Base-by-base conservation (phyloP, 2,329 filamentous ascomycete species). In the Diaporthe sp. region DNA sequence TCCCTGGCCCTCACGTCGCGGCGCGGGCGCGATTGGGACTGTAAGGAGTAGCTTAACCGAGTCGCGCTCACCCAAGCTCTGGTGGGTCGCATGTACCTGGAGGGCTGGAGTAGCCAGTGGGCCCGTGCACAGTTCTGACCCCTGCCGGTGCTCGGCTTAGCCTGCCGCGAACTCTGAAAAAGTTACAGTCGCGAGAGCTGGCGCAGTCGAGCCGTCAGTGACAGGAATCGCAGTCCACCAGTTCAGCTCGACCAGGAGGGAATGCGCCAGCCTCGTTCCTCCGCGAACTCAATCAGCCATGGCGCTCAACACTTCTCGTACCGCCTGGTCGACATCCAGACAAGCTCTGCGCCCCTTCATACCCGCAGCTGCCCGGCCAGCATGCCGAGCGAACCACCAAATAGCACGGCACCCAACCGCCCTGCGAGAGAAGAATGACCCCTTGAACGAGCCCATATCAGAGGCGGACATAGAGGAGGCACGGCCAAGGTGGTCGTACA, bases 401-500 rank as follows among this genome's bases (percentile, higher is more conserved):
- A 51, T 77, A 28, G 73, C 73, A 15, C 69, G 75, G 22, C 51
- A 75, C 31, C 73, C 69, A 12, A 75, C 73, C 4, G 55, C 75
- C 10, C 75, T 77, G 8, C 53, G 62, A 5, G 75, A 77, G 51
- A 72, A 57, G 28, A 25, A 77, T 65, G 75, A 77, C 34, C 75
- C 69, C 17, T 59, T 77, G 55, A 77, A 77, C 62, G 70, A 77
- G 73, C 73, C 75, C 42, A 53, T 73, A 42, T 65, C 69, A 9
- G 75, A 77, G 4, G 62, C 39, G 19, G 75, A 77, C 44, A 57
- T 74, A 44, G 76, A 75, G 55, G 59, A 79, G 19, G 72, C 77
- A 4, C 77, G 79, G 78, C 93, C 93, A 69, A 88, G 93, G 86
- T 95, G 94, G 94, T 88, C 90, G 15, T 89, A 92, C 80, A 95